Base-by-base conservation (phyloP, 306 rosid species). In the Comarum palustre region DNA sequence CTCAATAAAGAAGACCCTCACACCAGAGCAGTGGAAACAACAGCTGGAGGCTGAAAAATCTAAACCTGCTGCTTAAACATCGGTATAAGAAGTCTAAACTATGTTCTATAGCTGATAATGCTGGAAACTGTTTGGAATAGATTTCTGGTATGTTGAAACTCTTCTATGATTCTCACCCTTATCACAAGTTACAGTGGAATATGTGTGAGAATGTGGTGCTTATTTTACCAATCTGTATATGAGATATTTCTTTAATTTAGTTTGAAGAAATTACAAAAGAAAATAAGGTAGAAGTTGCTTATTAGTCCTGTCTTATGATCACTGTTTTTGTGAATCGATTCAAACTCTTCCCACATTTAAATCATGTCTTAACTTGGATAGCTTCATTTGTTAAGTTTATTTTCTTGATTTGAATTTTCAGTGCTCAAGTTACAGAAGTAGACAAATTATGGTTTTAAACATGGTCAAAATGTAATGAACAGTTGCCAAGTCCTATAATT, bases 1-100 rank as follows among this genome's bases (percentile, higher is more conserved):
- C 65, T 94, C 98, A 32, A 81, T 91, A 3, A 94, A 82, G 91
- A 94, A 94, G 83, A 90, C 95, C 76, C 77, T 85, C 42, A 89
- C 97, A 63, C 97, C 97, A 54, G 92, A 89, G 68, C 97, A 94
- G 81, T 94, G 98, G 97, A 91, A 89, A 51, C 91, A 91, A 57
- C 95, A 78, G 79, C 90, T 85, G 66, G 84, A 85, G 78, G 72
- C 93, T 75, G 83, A 72, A 79, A 76, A 80, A 77, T 69, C 97
- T 70, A 79, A 73, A 68, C 24, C 93, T 75, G 73, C 89, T 59
- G 80, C 86, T 29, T 90, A 78, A 79, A 34, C 71, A 20, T 82
- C 75, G 41, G 38, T 65, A 27, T 50, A 12, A 20, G 46, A 48
- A 19, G 60, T 66, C 6, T 57, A 32, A 47, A 75, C 38, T 66